Evolutionary conservation across 129 eudicot genomes (phyloP), one percentile per base, ranked within the genome.

Genomic region (Chrysanthemum lavandulifolium): DNA sequence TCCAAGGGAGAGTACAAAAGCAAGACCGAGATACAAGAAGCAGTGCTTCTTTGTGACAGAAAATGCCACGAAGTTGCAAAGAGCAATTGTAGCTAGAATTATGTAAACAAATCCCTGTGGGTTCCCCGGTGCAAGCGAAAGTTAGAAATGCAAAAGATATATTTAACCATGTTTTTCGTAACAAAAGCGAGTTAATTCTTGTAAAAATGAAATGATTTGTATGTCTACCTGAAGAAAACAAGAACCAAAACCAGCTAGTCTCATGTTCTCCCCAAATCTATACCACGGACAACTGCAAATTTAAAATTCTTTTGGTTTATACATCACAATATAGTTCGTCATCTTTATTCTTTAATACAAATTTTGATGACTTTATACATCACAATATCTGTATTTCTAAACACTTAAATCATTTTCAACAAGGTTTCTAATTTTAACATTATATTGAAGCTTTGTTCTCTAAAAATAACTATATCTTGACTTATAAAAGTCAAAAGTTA

Each of bases 211-310:
- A 54, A 45, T 18, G 66, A 65, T 61, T 8, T 4, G 36, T 48
- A 64, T 57, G 53, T 40, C 1, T 75, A 93, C 98, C 95, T 93
- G 98, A 80, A 87, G 76, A 80, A 87, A 80, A 80, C 96, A 85
- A 82, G 94, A 73, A 66, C 98, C 98, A 43, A 93, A 76, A 62
- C 98, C 98, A 73, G 96, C 98, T 48, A 86, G 87, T 84, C 82
- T 87, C 98, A 93, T 87, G 78, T 93, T 93, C 79, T 87, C 86
- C 72, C 95, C 98, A 77, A 94, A 94, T 84, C 97, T 84, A 80
- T 87, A 94, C 80, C 98, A 90, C 10, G 98, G 98, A 70, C 86
- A 94, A 61, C 98, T 94, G 92, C 84, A 84, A 33, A 74, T 59
- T 66, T 15, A 40, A 76, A 59, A 76, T 13, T 13, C 6, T 78